Conservation (phyloP, 2,329 filamentous ascomycete genomes). For the Colletotrichum zoysiae region DNA sequence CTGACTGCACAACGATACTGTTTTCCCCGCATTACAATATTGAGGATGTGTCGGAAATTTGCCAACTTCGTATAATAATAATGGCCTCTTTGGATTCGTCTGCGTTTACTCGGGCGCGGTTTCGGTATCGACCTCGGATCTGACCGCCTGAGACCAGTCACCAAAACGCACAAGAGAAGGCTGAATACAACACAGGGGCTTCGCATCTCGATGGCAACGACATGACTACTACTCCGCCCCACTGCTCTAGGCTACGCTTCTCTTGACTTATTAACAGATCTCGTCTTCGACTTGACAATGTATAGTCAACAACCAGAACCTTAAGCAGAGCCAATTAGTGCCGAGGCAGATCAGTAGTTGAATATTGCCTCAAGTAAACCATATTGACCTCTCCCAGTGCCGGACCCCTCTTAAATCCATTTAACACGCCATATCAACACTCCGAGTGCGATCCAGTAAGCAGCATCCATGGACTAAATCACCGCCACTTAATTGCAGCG, state of each 20-base stretch:
- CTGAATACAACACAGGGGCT: background rate
- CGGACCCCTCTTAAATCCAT: background rate
- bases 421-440: background rate
- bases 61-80: constrained; percentile 5
- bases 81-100: background rate
- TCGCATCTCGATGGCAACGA: constrained; percentile 3
- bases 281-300: background rate
- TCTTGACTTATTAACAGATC: background rate
- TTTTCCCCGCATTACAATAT: constrained; percentile 3
- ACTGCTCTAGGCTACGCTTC: background rate
- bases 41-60: background rate
- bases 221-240: background rate
- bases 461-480: background rate
- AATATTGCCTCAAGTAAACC: too few relatives aligned
- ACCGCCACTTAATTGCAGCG: background rate
- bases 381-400: background rate
- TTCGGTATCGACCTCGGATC: constrained; percentile 32
- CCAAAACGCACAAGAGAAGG: background rate
- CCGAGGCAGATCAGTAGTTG: background rate
- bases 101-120: background rate
- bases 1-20: constrained; percentile 6
- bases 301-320: background rate
- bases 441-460: background rate
- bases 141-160: background rate
- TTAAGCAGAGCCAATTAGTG: background rate